Evolutionary conservation across 345 rosid species (phyloP).

Genomic region (Erodium maritimum): DNA sequence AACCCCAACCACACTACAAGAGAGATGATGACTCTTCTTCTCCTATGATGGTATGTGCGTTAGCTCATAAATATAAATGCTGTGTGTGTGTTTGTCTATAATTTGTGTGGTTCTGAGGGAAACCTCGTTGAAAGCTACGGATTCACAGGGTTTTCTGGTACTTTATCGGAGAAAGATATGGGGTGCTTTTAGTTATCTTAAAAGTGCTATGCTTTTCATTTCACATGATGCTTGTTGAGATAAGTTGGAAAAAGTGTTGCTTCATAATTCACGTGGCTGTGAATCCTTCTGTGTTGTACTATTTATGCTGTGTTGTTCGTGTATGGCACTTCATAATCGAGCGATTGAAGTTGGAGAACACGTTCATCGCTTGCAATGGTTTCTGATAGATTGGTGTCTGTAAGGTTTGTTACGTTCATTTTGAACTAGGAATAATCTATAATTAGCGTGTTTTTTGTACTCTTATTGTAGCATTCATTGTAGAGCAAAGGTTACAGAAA

Average conservation of each 20-base stretch:
- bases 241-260: constrained; percentile 1
- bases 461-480: too few relatives aligned
- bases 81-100: background rate
- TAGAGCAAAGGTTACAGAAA: too few relatives aligned
- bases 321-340: constrained; percentile 10
- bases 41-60: background rate
- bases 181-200: background rate
- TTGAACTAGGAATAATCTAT: background rate
- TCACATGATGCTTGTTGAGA: constrained; percentile 10
- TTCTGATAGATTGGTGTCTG: constrained; percentile 15
- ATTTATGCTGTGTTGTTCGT: constrained; percentile 1
- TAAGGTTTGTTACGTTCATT: constrained; percentile 15
- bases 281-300: background rate
- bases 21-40: background rate
- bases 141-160: background rate
- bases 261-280: constrained; percentile 7
- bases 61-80: background rate
- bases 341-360: background rate
- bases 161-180: background rate
- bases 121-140: background rate
- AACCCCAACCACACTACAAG: too few relatives aligned
- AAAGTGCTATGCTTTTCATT: constrained; percentile 2
- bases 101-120: background rate
- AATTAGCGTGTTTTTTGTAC: background rate
- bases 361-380: constrained; percentile 14